Conservation (phyloP, 768 basidiomycete genomes). For the Naematelia encephala region DNA sequence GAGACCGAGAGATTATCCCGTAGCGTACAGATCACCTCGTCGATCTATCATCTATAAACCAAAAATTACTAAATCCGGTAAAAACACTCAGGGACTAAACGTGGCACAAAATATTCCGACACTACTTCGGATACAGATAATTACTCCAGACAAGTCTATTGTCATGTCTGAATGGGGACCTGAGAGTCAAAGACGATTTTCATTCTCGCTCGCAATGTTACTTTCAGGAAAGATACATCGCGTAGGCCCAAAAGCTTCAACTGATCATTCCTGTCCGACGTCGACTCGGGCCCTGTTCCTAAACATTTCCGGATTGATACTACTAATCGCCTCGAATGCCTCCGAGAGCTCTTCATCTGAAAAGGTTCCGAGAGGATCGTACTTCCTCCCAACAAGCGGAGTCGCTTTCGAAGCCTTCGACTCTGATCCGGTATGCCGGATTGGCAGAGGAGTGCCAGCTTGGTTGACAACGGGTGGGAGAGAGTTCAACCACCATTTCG, state of each 20-base stretch:
- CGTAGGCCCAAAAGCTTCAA: too few species aligned
- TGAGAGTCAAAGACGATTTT: too few species aligned
- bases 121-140: too few species aligned
- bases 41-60: too few species aligned
- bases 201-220: too few species aligned
- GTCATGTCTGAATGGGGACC: too few species aligned
- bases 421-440: neutral
- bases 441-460: neutral
- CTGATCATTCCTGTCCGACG: neutral
- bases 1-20: too few species aligned
- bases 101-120: too few species aligned
- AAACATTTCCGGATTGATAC: neutral
- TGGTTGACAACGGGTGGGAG: conserved; percentile 7
- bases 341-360: neutral
- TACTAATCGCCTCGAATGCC: neutral
- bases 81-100: neutral
- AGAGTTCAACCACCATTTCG: conserved; percentile 20
- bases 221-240: too few species aligned
- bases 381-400: neutral
- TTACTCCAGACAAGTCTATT: too few species aligned
- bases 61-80: neutral
- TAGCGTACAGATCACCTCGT: too few species aligned
- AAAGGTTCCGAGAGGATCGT: neutral
- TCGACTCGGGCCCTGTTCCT: neutral
- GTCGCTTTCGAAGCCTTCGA: neutral